These are phyloP conservation scores for Gloeopeniophorella convolvens DNA, from an alignment of 768 basidiomycete genomes.

Conservation along the genomic window DNA sequence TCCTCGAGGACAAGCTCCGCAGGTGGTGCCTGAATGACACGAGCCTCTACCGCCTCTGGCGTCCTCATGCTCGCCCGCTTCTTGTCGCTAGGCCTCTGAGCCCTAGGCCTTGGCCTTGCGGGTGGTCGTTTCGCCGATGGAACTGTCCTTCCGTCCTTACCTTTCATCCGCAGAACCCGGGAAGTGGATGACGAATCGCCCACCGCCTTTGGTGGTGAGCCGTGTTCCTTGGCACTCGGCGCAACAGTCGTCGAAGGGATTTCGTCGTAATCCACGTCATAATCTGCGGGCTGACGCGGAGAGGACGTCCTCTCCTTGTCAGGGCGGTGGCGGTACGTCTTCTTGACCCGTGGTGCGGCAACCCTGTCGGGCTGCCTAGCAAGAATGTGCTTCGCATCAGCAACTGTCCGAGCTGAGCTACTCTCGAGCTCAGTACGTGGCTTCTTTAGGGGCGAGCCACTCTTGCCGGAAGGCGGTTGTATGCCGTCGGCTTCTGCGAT, in stretches of 20 bases:
- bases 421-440: too few relatives aligned
- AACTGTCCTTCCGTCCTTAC: neutral
- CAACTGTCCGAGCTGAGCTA: too few relatives aligned
- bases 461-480: too few relatives aligned
- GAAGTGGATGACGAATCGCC: neutral
- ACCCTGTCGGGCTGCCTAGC: neutral
- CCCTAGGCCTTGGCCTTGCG: neutral
- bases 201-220: neutral
- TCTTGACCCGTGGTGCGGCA: conserved; percentile 2
- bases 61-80: neutral
- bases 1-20: neutral
- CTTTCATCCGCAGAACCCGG: conserved; percentile 1
- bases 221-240: neutral
- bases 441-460: too few relatives aligned
- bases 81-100: neutral
- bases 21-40: conserved; percentile 1
- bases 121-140: neutral
- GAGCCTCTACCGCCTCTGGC: neutral
- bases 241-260: conserved; percentile 9
- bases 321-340: conserved; percentile 14
- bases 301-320: conserved; percentile 8
- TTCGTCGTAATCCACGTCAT: conserved; percentile 19
- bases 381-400: too few relatives aligned
- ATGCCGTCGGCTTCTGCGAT: too few relatives aligned
- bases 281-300: neutral